These are phyloP conservation scores for Harringtonia aguacate DNA, from an alignment of 2,329 filamentous ascomycete genomes.

Conservation along the genomic window DNA sequence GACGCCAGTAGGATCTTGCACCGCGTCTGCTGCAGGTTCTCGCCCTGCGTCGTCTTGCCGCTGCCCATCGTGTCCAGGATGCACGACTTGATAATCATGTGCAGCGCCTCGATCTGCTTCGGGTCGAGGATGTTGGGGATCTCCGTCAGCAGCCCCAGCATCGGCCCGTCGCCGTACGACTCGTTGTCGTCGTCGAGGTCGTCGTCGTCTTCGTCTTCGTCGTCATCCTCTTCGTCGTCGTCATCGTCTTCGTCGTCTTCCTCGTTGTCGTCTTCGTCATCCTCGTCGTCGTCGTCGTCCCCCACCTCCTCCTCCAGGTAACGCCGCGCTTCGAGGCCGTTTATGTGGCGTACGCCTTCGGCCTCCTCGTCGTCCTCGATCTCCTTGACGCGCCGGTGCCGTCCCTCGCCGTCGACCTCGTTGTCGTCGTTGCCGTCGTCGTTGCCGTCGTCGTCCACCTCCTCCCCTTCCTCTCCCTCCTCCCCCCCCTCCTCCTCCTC, in stretches of 20 bases:
- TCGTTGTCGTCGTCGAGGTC: conserved; percentile 67
- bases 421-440: not conserved
- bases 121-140: conserved; percentile 90
- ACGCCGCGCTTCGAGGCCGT: no score
- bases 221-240: conserved; percentile 13
- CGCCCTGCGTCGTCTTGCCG: conserved; percentile 52
- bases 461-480: not conserved
- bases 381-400: not conserved
- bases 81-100: conserved; percentile 95
- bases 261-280: conserved; percentile 21
- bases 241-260: conserved; percentile 22
- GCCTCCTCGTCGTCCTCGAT: conserved; percentile 20
- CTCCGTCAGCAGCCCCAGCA: conserved; percentile 80
- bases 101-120: conserved; percentile 88
- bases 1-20: conserved; percentile 84
- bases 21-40: conserved; percentile 81
- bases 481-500: conserved; percentile 18
- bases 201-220: conserved; percentile 38
- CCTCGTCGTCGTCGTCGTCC: conserved; percentile 19
- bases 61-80: conserved; percentile 76
- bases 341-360: no score
- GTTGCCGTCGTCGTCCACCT: not conserved
- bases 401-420: not conserved
- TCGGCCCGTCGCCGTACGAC: conserved; percentile 67
- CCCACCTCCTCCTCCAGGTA: conserved; percentile 22